Conservation (phyloP, 2,329 filamentous ascomycete species). For the Grosmannia huntii region DNA sequence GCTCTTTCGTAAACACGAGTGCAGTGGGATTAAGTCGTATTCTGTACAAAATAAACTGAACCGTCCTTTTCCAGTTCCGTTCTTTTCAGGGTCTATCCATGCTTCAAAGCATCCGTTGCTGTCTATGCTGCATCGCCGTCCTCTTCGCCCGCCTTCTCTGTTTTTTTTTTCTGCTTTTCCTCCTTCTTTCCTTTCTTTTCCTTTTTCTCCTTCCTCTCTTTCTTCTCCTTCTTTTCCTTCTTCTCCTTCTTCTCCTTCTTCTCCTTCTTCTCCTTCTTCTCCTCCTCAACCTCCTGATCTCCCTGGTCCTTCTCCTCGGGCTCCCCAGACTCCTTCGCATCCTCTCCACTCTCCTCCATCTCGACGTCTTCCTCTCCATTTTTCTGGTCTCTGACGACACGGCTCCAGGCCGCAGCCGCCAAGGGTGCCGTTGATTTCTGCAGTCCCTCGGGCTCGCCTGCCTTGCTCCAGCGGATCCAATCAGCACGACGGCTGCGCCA, state of each 20-base stretch:
- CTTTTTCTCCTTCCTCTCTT: neutral
- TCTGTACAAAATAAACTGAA: too few relatives aligned
- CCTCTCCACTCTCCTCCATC: neutral
- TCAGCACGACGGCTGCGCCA: conserved; percentile 40
- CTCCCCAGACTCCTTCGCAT: neutral
- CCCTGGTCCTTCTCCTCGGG: conserved; percentile 3
- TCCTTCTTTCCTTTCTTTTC: neutral
- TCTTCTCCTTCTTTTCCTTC: conserved; percentile 2
- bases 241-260: conserved; percentile 3
- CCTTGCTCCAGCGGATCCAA: conserved; percentile 46
- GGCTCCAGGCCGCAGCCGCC: neutral
- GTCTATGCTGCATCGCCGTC: neutral
- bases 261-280: conserved; percentile 1
- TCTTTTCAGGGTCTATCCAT: neutral
- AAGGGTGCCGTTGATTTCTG: conserved; percentile 22
- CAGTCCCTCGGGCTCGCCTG: conserved; percentile 26
- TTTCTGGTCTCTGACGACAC: neutral
- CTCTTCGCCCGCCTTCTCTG: neutral
- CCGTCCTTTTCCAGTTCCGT: neutral
- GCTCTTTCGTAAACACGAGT: neutral
- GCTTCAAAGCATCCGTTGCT: too few relatives aligned
- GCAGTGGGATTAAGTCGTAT: neutral
- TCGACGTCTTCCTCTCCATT: neutral
- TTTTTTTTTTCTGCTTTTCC: neutral
- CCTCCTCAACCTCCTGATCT: neutral